Percentiles rank a stretch among this genome's conserved stretches.
Conservation (phyloP, 176 grass and related monocot genomes). For the Eragrostis curvula region DNA sequence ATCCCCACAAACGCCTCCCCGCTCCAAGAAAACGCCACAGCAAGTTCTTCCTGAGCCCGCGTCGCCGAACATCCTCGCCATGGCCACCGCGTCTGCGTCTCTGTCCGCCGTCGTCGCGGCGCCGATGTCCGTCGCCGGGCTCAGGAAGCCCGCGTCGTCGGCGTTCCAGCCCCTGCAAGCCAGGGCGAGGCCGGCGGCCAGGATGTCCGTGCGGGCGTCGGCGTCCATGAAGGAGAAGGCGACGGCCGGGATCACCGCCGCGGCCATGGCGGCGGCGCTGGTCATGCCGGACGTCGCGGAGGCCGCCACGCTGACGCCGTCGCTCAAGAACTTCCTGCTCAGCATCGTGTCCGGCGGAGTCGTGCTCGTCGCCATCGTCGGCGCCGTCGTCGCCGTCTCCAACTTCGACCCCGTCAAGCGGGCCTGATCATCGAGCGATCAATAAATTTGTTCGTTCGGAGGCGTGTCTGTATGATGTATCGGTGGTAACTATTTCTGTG, state of each 20-base stretch:
- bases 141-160: conserved; percentile 35
- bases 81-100: conserved; percentile 56
- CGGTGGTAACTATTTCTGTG: conserved; percentile 5
- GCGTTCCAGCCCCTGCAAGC: conserved; percentile 30
- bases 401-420: conserved; percentile 81
- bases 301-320: conserved; percentile 58
- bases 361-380: conserved; percentile 54
- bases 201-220: conserved; percentile 51
- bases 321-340: conserved; percentile 78
- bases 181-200: conserved; percentile 41
- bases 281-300: conserved; percentile 60
- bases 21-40: background rate
- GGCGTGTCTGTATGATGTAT: background rate
- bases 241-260: conserved; percentile 51
- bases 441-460: background rate
- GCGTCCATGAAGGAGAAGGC: conserved; percentile 55
- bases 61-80: background rate
- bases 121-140: conserved; percentile 41
- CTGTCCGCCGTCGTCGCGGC: conserved; percentile 36
- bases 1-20: background rate
- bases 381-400: conserved; percentile 71
- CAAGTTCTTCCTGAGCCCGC: background rate
- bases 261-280: conserved; percentile 49
- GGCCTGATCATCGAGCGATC: conserved; percentile 34
- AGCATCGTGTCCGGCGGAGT: conserved; percentile 73